Conservation (phyloP, 257 asterid genomes). For the Penstemon davidsonii region DNA sequence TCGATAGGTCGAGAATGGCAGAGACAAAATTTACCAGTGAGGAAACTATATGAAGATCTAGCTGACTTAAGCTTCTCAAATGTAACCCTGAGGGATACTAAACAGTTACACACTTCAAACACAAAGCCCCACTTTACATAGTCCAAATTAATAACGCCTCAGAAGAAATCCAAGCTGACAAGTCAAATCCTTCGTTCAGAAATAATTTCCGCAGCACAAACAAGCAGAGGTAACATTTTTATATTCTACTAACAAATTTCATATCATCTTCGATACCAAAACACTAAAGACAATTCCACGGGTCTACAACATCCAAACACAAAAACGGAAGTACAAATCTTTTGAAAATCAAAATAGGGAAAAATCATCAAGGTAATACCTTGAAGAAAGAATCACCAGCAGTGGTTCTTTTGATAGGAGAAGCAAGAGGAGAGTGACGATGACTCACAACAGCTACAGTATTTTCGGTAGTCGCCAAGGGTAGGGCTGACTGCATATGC, state of each 20-base stretch:
- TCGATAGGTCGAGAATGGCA: too few relatives aligned
- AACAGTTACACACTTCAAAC: too few relatives aligned
- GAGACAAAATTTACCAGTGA: too few relatives aligned
- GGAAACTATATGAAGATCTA: too few relatives aligned
- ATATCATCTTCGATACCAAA: neutral
- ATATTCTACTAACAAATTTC: neutral
- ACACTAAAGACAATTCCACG: neutral
- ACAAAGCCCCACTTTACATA: too few relatives aligned
- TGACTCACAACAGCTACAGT: constrained; percentile 22
- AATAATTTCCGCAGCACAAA: neutral
- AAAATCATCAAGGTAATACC: constrained; percentile 47
- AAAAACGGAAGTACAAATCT: neutral
- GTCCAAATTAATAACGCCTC: neutral
- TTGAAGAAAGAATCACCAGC: constrained; percentile 46
- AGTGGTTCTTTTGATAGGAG: constrained; percentile 19
- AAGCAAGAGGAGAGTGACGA: constrained; percentile 21
- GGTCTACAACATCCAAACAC: too few relatives aligned
- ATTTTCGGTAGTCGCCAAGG: constrained; percentile 17
- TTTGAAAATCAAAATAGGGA: neutral
- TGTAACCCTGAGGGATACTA: too few relatives aligned
- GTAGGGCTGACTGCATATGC: constrained; percentile 46
- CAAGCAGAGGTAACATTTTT: too few relatives aligned
- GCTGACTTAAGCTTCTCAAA: too few relatives aligned
- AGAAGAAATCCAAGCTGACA: neutral
- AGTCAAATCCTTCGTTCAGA: neutral